Base-by-base conservation (phyloP, 768 basidiomycete species). In the Cystofilobasidium macerans region DNA sequence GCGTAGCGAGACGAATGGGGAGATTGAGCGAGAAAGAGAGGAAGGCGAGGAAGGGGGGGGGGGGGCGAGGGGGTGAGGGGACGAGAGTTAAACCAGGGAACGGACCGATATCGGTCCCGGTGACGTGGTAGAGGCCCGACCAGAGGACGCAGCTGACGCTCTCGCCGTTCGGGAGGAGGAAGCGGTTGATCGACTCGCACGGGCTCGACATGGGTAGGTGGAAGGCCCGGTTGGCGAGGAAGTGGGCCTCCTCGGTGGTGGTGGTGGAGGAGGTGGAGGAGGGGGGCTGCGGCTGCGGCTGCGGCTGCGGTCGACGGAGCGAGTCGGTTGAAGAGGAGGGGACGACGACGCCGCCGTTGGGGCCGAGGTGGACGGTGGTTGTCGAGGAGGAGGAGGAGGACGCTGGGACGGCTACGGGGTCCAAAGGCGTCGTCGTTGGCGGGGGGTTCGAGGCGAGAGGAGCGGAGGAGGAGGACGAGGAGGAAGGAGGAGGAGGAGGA, bases 101-200 rank as follows among this genome's bases (percentile, higher is more conserved):
- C 75, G 66, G 35, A 76, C 76, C 75, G 74, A 97, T 95, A 77
- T 97, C 93, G 8, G 93, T 97, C 36, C 93, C 93, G 2, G 92
- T 94, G 77, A 97, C 89, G 73, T 94, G 89, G 73, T 90, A 92
- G 36, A 88, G 81, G 9, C 90, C 86, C 58, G 85, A 84, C 93
- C 93, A 97, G 22, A 89, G 81, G 13, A 95, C 88, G 74, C 93
- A 97, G 7, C 87, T 85, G 47, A 97, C 88, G 72, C 85, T 86
- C 67, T 80, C 92, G 58, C 87, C 85, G 64, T 86, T 84, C 0
- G 93, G 92, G 20, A 97, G 82, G 43, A 85, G 81, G 76, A 95
- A 95, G 35, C 90, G 82, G 72, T 89, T 87, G 72, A 95, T 82
- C 30, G 84, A 83, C 8, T 87, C 87, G 73, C 90, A 88, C 1